Base-by-base conservation (phyloP, 208 protist genomes). In the Trypanosoma cruzi region DNA sequence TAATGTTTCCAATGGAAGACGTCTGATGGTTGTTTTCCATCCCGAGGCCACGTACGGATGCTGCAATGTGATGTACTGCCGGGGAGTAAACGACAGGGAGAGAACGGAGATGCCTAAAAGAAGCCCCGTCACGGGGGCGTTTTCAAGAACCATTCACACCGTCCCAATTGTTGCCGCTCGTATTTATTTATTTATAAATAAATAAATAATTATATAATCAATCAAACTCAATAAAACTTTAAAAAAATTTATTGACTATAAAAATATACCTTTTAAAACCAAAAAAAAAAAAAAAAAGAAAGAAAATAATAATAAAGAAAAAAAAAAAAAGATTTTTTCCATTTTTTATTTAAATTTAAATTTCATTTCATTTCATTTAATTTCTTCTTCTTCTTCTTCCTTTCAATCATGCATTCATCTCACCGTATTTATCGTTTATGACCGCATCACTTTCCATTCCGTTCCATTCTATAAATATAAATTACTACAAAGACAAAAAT, bases 131-230 rank as follows among this genome's bases (percentile, higher is more conserved):
- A 87, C 79, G 13, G 87, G 87, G 6, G 80, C 81, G 18, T 88
- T 71, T 37, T 85, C 81, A 20, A 93, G 67, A 57, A 83, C 72
- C 85, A 90, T 90, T 77, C 64, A 40, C n/a, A n/a, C n/a, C n/a
- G n/a, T n/a, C n/a, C n/a, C n/a, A n/a, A n/a, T n/a, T n/a, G n/a
- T n/a, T n/a, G n/a, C n/a, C n/a, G n/a, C n/a, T n/a, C n/a, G n/a
- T n/a, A 63, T 71, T 26, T 53, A 40, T 61, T 64, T 53, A 62
- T 57, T 22, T 56, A 63, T 53, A 57, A 54, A 54, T 63, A 63
- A 22, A 62, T 50, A 63, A 26, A 22, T 6, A 63, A 61, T 31
- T 59, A 63, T 24, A 40, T 22, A 50, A n/a, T n/a, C n/a, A n/a
- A n/a, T 64, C 32, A 63, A 53, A 60, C n/a, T n/a, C n/a, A 62